Evolutionary conservation across 495 filamentous ascomycete genomes (phyloP).

Genomic region (Penicillium maclennaniae): DNA sequence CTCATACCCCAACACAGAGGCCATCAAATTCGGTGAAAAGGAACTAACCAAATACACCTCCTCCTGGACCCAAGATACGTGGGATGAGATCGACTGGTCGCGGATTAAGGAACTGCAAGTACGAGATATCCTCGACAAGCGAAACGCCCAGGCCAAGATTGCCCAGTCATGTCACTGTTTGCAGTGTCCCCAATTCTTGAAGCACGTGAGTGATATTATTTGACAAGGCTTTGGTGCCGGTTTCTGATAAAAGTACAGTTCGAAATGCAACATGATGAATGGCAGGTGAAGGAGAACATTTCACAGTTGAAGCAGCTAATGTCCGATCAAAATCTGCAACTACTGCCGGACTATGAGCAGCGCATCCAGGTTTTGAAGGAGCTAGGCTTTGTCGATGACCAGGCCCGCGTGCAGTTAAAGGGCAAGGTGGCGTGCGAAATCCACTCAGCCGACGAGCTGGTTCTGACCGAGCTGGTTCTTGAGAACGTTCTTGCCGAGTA

Average conservation of each 20-base stretch:
- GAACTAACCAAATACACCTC: slow-evolving; percentile 58
- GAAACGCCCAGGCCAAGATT: slow-evolving; percentile 55
- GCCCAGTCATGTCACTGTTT: slow-evolving; percentile 57
- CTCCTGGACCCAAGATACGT: slow-evolving; percentile 67
- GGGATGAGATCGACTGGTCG: slow-evolving; percentile 83
- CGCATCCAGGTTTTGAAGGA: slow-evolving; percentile 87
- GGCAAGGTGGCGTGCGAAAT: slow-evolving; percentile 98
- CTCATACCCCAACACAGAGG: slow-evolving; percentile 28
- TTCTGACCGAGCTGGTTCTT: slow-evolving; percentile 90
- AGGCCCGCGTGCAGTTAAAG: slow-evolving; percentile 83
- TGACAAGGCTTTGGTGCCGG: not conserved
- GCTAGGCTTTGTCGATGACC: slow-evolving; percentile 81
- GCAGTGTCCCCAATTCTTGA: slow-evolving; percentile 69
- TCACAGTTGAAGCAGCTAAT: slow-evolving; percentile 76
- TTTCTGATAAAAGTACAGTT: slow-evolving; percentile 46
- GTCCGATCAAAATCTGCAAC: slow-evolving; percentile 93
- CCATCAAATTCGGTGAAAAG: slow-evolving; percentile 49
- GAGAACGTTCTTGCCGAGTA: slow-evolving; percentile 95
- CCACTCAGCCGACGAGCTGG: slow-evolving; percentile 95
- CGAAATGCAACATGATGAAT: slow-evolving; percentile 91
- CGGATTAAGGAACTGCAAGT: slow-evolving; percentile 74
- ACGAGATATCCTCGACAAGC: slow-evolving; percentile 66
- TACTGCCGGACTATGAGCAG: slow-evolving; percentile 97
- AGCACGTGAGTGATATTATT: slow-evolving; percentile 62
- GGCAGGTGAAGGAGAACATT: slow-evolving; percentile 90